These are phyloP conservation scores for Diaporthe sp. DNA, from an alignment of 2,329 filamentous ascomycete genomes.

Conservation along the genomic window DNA sequence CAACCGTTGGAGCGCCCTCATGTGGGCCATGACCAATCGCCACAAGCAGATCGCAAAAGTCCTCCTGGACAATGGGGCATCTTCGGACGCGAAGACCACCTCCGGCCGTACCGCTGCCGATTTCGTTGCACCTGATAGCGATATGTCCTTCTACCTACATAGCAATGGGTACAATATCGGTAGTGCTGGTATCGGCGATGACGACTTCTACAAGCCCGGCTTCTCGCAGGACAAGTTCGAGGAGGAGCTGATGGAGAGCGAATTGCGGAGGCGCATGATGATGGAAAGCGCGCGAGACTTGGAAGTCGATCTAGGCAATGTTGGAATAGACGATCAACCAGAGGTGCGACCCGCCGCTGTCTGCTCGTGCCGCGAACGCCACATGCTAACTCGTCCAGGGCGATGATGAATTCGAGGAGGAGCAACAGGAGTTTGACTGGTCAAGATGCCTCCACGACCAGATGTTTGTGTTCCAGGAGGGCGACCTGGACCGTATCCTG, in stretches of 20 bases:
- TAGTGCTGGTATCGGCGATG: conserved; percentile 78
- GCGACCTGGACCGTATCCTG: conserved; percentile 89
- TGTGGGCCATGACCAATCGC: conserved; percentile 99
- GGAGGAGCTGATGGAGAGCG: conserved; percentile 96
- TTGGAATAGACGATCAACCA: conserved; percentile 94
- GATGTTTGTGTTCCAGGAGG: conserved; percentile 99
- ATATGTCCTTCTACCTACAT: conserved; percentile 95
- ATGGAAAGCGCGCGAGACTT: conserved; percentile 97
- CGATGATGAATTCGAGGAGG: conserved; percentile 84
- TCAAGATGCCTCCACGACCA: conserved; percentile 93
- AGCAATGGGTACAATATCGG: conserved; percentile 94
- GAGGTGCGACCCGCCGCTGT: conserved; percentile 66
- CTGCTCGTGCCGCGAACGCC: not conserved
- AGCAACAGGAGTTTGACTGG: conserved; percentile 96
- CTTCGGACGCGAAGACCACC: conserved; percentile 94
- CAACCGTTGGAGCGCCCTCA: conserved; percentile 96
- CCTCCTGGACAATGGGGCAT: conserved; percentile 91
- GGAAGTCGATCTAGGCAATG: conserved; percentile 94
- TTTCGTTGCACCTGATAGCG: conserved; percentile 93
- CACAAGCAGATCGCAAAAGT: conserved; percentile 97
- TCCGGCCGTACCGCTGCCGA: conserved; percentile 95
- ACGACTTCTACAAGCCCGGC: conserved; percentile 91
- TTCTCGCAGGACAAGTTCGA: conserved; percentile 95
- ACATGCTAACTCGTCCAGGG: conserved; percentile 54
- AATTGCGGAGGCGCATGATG: conserved; percentile 97